phyloP scores from a whole-genome alignment of 2,329 filamentous ascomycete species.

The Rutstroemia sp. region DNA sequence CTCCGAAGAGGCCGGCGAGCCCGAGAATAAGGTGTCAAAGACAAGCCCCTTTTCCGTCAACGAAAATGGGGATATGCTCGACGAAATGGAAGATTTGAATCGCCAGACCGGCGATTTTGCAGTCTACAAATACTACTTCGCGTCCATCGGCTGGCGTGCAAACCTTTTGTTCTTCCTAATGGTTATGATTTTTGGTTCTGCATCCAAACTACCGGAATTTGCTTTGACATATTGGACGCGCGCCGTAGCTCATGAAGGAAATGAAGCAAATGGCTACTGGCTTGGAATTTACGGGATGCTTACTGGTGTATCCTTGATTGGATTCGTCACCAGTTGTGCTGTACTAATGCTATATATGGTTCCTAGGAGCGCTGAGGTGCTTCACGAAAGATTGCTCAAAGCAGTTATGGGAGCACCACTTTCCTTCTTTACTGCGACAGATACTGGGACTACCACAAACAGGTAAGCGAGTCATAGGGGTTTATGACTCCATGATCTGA shows the following conservation, averaged over 20 bases:
- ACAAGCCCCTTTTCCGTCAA: not conserved
- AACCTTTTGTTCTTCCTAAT: slow-evolving; percentile 7
- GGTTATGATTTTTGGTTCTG: slow-evolving; percentile 9
- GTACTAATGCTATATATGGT: slow-evolving; percentile 45
- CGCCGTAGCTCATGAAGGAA: slow-evolving; percentile 1
- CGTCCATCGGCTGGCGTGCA: slow-evolving; percentile 18
- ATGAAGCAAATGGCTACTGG: slow-evolving; percentile 2
- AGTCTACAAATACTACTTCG: slow-evolving; percentile 26
- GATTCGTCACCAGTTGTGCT: not conserved
- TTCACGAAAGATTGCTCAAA: slow-evolving; percentile 41
- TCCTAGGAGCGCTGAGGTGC: slow-evolving; percentile 40
- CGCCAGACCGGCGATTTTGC: slow-evolving; percentile 20
- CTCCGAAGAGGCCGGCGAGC: not conserved
- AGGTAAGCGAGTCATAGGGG: slow-evolving; percentile 6
- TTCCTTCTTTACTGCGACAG: slow-evolving; percentile 21
- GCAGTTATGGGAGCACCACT: slow-evolving; percentile 39
- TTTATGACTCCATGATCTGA: too few species aligned
- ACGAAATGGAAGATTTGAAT: not conserved
- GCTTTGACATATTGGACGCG: slow-evolving; percentile 13
- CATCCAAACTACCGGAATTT: slow-evolving; percentile 16
- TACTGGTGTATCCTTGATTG: not conserved
- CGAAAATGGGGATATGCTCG: slow-evolving; percentile 1
- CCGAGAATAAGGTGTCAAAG: not conserved
- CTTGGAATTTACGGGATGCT: slow-evolving; percentile 4
- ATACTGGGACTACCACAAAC: slow-evolving; percentile 18